These are phyloP conservation scores for Saccharomycopsis microspora DNA, from an alignment of 805 yeast genomes.

Conservation along the genomic window DNA sequence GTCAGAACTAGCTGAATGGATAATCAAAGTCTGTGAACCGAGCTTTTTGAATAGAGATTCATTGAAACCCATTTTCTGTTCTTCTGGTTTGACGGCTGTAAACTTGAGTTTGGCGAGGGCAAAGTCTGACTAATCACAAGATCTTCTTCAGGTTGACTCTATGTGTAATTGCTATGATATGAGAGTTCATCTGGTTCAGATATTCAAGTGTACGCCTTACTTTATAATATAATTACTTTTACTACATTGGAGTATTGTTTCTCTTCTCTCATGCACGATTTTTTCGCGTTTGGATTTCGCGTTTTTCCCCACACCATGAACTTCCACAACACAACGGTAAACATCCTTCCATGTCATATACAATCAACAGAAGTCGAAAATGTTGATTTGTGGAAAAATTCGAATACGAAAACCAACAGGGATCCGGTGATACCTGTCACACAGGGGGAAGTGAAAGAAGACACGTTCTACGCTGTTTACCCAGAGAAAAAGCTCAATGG, in stretches of 20 bases:
- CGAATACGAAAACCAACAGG: conserved; percentile 21
- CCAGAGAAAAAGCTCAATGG: not conserved
- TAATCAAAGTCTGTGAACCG: too few relatives aligned
- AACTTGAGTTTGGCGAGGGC: too few relatives aligned
- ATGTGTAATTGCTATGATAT: not conserved
- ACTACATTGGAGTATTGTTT: not conserved
- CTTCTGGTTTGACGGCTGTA: too few relatives aligned
- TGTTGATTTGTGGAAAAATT: conserved; percentile 7
- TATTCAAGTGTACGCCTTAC: not conserved
- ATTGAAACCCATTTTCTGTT: not conserved
- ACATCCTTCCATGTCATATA: conserved; percentile 8
- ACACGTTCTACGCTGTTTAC: conserved; percentile 8
- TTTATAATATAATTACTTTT: not conserved
- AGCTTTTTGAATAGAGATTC: too few relatives aligned
- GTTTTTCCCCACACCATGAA: not conserved
- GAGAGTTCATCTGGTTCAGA: not conserved
- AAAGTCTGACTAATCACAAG: too few relatives aligned
- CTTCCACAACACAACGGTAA: not conserved
- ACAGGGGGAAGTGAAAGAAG: not conserved
- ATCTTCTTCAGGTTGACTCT: too few relatives aligned
- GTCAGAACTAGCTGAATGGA: too few relatives aligned
- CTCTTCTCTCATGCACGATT: not conserved
- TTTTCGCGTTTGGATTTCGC: not conserved
- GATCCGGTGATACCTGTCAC: conserved; percentile 16
- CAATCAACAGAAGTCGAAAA: not conserved